Evolutionary conservation across 805 yeast species (phyloP), one percentile per base, ranked within the genome.

Genomic region (Wickerhamiella azyma): DNA sequence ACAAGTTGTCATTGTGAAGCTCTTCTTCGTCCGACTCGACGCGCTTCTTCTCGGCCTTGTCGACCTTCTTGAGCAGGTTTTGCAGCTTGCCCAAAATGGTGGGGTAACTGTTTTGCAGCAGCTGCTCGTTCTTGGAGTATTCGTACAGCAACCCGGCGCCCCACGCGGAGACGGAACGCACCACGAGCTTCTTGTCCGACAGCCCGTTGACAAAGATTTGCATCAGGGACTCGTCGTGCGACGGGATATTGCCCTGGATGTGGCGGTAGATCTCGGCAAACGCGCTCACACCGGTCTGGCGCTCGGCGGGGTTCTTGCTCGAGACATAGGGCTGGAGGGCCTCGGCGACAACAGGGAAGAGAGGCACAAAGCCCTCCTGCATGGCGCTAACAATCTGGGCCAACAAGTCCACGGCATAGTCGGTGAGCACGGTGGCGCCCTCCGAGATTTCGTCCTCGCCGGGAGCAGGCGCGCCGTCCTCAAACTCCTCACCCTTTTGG

Each of bases 111-210:
- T 78, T 63, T 35, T 81, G 67, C 53, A 80, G 71, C 56, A 79
- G 83, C 46, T 65, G 65, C 26, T 79, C 68, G 48, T 72, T 56
- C 56, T 70, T 68, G 41, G 73, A 63, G 64, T 66, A 55, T 57
- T 75, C 76, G 50, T 77, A 63, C 50, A 86, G 65, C 50, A 86
- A 65, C 56, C 98, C 98, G 54, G 84, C 77, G 70, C 97, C 98
- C 62, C 85, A 92, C 14, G 96, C 96, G 44, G 96, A 89, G 56
- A 86, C 84, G 56, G 95, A 88, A 66, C 89, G 81, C 13, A 51
- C 53, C 60, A 85, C 94, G 52, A 83, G 69, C 13, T 92, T 81
- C 61, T 82, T 86, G 59, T 77, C 77, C 47, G 81, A 72, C 50
- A 89, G 70, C 53, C 81, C 78, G 49, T 76, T 71, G 43, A 74